A percentile compares a stretch with the other conserved stretches of the same genome.
Evolutionary conservation across 331 rosid species (phyloP).

Genomic region (Rosa hybrid): DNA sequence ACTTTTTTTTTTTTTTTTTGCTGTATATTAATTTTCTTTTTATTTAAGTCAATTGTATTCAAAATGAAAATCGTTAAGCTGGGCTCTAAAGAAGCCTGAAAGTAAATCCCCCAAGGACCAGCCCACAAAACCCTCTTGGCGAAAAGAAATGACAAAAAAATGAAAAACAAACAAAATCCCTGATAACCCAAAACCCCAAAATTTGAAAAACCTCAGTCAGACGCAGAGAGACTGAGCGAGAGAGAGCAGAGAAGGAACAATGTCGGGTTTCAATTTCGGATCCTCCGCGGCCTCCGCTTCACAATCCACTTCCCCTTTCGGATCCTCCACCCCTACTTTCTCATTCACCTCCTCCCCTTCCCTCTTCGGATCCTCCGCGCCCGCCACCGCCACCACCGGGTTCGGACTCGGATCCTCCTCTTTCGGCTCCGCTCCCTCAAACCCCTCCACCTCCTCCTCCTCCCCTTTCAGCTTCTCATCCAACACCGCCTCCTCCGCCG

Average conservation of each 20-base stretch:
- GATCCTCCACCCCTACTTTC: constrained; percentile 13
- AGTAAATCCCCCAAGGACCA: no score
- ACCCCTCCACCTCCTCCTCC: constrained; percentile 27
- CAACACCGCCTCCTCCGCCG: constrained; percentile 22
- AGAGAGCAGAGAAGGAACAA: not conserved
- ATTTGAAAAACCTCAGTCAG: no score
- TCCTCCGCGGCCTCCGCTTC: constrained; percentile 31
- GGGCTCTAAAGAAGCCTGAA: no score
- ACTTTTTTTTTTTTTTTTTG: no score
- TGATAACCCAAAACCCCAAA: no score
- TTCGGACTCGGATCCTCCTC: constrained; percentile 29
- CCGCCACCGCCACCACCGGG: constrained; percentile 27
- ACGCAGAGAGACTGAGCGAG: not conserved
- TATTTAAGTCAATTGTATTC: no score
- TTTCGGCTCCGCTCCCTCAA: constrained; percentile 19
- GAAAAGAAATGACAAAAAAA: no score
- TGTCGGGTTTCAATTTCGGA: constrained; percentile 16
- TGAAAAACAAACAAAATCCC: not conserved
- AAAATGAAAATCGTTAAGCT: no score
- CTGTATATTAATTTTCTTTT: no score
- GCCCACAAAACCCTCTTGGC: no score
- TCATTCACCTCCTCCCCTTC: constrained; percentile 39
- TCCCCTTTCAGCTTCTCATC: constrained; percentile 10
- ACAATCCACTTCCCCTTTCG: constrained; percentile 25
- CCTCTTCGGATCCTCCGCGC: constrained; percentile 21